Evolutionary conservation across 495 filamentous ascomycete species (phyloP).

Genomic region (Podospora anserina): DNA sequence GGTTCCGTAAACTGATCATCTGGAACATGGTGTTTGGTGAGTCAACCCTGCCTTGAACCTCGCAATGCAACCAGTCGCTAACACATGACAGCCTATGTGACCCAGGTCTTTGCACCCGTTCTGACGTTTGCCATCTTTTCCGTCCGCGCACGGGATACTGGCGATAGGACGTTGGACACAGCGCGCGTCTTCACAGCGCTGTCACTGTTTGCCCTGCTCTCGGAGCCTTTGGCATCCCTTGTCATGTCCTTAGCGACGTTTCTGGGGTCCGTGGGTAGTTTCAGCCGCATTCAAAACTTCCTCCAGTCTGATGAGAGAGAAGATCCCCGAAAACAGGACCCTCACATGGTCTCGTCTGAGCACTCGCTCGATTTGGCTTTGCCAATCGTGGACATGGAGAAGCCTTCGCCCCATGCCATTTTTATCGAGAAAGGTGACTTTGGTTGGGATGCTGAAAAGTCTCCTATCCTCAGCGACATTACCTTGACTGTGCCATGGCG

Average conservation of each 20-base stretch:
- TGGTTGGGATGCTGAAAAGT: conserved; percentile 49
- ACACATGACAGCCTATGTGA: conserved; percentile 47
- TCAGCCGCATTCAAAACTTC: conserved; percentile 59
- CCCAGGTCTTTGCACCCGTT: conserved; percentile 46
- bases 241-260: conserved; percentile 57
- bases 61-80: conserved; percentile 1
- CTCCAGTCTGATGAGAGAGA: conserved; percentile 41
- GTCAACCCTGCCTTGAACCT: background rate
- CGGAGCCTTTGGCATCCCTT: conserved; percentile 54
- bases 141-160: conserved; percentile 25
- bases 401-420: conserved; percentile 26
- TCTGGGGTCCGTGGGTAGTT: conserved; percentile 54
- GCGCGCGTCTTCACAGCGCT: conserved; percentile 57
- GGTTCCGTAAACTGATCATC: conserved; percentile 50
- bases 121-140: conserved; percentile 43
- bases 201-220: conserved; percentile 58
- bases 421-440: conserved; percentile 48
- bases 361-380: background rate
- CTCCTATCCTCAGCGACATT: conserved; percentile 44
- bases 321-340: conserved; percentile 18
- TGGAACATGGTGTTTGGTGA: conserved; percentile 34
- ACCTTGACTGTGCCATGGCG: conserved; percentile 33
- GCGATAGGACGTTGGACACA: conserved; percentile 45
- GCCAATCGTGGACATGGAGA: conserved; percentile 7
- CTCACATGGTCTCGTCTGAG: background rate